A percentile compares a stretch with the other conserved stretches of the same genome.
Conservation (phyloP, 2,329 filamentous ascomycete species). For the Colletotrichum tofieldiae region DNA sequence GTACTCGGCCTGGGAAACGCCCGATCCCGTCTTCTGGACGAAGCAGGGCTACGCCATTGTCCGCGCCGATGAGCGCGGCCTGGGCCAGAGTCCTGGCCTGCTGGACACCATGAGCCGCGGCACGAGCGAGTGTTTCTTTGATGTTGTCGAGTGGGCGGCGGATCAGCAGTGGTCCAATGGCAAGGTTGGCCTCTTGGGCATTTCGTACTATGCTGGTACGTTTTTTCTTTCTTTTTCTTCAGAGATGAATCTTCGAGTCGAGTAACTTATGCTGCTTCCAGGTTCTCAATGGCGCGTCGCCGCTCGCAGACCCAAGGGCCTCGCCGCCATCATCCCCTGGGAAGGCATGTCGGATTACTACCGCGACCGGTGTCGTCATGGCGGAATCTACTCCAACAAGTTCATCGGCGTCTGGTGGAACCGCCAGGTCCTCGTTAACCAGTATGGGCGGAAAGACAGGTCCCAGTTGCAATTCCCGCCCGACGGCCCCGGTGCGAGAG, state of each 20-base stretch:
- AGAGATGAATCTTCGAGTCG: not conserved
- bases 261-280: constrained; percentile 42
- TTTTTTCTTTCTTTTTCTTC: not conserved
- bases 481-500: constrained; percentile 53
- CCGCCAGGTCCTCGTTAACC: constrained; percentile 76
- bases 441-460: constrained; percentile 73
- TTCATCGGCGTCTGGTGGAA: constrained; percentile 79
- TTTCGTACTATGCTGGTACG: constrained; percentile 61
- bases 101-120: constrained; percentile 66
- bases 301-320: constrained; percentile 61
- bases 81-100: constrained; percentile 63
- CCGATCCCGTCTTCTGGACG: constrained; percentile 72
- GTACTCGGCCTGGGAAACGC: constrained; percentile 73
- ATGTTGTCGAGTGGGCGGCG: constrained; percentile 66
- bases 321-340: constrained; percentile 65
- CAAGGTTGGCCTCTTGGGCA: constrained; percentile 64
- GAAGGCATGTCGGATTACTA: constrained; percentile 71
- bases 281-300: constrained; percentile 66
- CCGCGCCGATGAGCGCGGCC: constrained; percentile 65
- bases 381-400: constrained; percentile 71
- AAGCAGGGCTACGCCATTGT: constrained; percentile 68
- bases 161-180: constrained; percentile 64
- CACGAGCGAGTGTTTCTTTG: constrained; percentile 64
- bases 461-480: constrained; percentile 40
- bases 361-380: constrained; percentile 72